Conservation (phyloP, 2,329 filamentous ascomycete species). For the Piedraia hortae region DNA sequence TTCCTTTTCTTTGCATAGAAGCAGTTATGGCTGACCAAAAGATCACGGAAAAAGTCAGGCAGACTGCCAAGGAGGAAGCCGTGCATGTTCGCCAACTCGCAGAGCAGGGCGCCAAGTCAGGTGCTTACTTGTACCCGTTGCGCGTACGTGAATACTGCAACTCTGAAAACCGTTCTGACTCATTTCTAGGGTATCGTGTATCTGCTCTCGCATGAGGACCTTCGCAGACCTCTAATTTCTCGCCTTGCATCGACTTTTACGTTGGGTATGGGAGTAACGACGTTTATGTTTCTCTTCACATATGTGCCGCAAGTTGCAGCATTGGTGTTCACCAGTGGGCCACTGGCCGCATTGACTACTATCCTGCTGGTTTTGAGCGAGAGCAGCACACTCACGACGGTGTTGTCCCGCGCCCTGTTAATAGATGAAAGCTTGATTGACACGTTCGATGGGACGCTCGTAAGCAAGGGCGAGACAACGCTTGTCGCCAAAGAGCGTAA, state of each 20-base stretch:
- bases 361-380: slow-evolving; percentile 33
- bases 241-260: slow-evolving; percentile 33
- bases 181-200: slow-evolving; percentile 29
- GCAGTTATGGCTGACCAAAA: too few species aligned
- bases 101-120: slow-evolving; percentile 42
- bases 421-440: slow-evolving; percentile 63
- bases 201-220: slow-evolving; percentile 27
- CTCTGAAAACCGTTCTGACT: slow-evolving; percentile 1
- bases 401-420: slow-evolving; percentile 41
- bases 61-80: slow-evolving; percentile 39
- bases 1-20: too few species aligned
- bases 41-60: slow-evolving; percentile 19
- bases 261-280: slow-evolving; percentile 44
- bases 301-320: slow-evolving; percentile 66
- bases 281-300: slow-evolving; percentile 62
- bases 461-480: slow-evolving; percentile 25
- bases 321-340: slow-evolving; percentile 62
- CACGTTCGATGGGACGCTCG: slow-evolving; percentile 52
- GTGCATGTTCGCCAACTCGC: slow-evolving; percentile 35
- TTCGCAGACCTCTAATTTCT: slow-evolving; percentile 31
- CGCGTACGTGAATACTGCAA: slow-evolving; percentile 20
- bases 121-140: slow-evolving; percentile 66
- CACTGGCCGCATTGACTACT: slow-evolving; percentile 46
- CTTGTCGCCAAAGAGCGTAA: slow-evolving; percentile 52
- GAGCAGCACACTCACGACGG: slow-evolving; percentile 21